Evolutionary conservation across 1,284 basidiomycete genomes (phyloP), one percentile per base, ranked within the genome.

Genomic region (Sporisorium graminicola): DNA sequence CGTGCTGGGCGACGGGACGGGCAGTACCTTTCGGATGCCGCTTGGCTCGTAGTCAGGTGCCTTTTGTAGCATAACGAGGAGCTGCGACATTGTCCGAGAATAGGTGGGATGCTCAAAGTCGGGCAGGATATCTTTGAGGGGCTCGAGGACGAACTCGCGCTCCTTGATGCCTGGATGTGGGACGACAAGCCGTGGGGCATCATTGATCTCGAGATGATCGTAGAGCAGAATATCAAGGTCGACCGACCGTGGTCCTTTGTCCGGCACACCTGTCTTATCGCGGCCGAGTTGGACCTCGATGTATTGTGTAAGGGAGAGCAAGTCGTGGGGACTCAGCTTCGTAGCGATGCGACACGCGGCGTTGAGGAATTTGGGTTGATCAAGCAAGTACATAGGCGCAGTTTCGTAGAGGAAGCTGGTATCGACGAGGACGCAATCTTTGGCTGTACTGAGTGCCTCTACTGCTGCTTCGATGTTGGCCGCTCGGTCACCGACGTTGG

Each of bases 391-490:
- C 97, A 98, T 98, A 0, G 97, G 94, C 22, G 91, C 89, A 20
- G 92, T 95, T 86, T 98, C 92, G 85, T 99, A 99, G 87, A 99
- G 86, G 86, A 95, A 94, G 82, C 94, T 95, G 0, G 94, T 95
- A 77, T 93, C 89, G 27, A 92, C 86, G 87, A 81, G 16, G 81
- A 83, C 5, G 91, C 86, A 79, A 26, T 62, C 70, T 5, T 69
- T 52, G 20, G 77, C 63, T 70, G 82, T 63, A 77, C 72, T 42
- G 62, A 85, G 65, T 77, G 6, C 82, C 91, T 91, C 2, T 91
- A 88, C 29, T 89, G 94, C 94, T 29, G 88, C 86, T 77, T 93
- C 91, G 68, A 98, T 92, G 83, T 97, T 92, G n/a, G 88, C 88
- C 58, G 94, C 92, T 3, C 93, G 88, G 86, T 97, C 94, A 1